These are phyloP conservation scores for Ogataea hybrid DNA, from an alignment of 1,139 yeast genomes.

Conservation along the genomic window DNA sequence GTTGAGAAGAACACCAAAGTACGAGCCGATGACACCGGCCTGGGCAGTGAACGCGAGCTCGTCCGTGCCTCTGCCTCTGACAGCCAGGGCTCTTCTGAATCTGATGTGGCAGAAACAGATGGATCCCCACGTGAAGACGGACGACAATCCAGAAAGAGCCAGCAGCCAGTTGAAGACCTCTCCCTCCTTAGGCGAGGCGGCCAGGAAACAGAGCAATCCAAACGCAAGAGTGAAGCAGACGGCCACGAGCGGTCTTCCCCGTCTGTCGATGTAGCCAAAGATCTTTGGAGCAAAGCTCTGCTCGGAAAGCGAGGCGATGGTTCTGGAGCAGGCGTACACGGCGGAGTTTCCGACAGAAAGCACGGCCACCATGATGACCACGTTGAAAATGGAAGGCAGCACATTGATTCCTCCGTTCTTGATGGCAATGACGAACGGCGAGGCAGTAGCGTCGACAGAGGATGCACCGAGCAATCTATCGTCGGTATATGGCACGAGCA, in stretches of 20 bases:
- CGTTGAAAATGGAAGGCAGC: slow-evolving; percentile 70
- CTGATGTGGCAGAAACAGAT: slow-evolving; percentile 75
- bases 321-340: slow-evolving; percentile 76
- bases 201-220: slow-evolving; percentile 72
- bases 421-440: slow-evolving; percentile 78
- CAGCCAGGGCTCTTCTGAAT: slow-evolving; percentile 70
- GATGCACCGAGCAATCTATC: slow-evolving; percentile 43
- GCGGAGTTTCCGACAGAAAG: slow-evolving; percentile 75
- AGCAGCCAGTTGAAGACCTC: slow-evolving; percentile 77
- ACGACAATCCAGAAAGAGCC: slow-evolving; percentile 80
- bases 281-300: slow-evolving; percentile 78
- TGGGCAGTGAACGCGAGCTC: slow-evolving; percentile 72
- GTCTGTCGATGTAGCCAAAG: slow-evolving; percentile 69
- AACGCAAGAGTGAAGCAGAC: slow-evolving; percentile 52
- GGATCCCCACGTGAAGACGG: slow-evolving; percentile 82
- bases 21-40: slow-evolving; percentile 70
- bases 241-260: slow-evolving; percentile 73
- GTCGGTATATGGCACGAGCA: slow-evolving; percentile 65
- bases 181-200: slow-evolving; percentile 63
- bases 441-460: slow-evolving; percentile 56
- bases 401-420: slow-evolving; percentile 55
- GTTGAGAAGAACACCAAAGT: slow-evolving; percentile 59
- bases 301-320: slow-evolving; percentile 77
- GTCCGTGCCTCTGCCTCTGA: slow-evolving; percentile 59
- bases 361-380: slow-evolving; percentile 67